Conservation (phyloP, 495 filamentous ascomycete species). For the Hypoxylon lienhwacheense region DNA sequence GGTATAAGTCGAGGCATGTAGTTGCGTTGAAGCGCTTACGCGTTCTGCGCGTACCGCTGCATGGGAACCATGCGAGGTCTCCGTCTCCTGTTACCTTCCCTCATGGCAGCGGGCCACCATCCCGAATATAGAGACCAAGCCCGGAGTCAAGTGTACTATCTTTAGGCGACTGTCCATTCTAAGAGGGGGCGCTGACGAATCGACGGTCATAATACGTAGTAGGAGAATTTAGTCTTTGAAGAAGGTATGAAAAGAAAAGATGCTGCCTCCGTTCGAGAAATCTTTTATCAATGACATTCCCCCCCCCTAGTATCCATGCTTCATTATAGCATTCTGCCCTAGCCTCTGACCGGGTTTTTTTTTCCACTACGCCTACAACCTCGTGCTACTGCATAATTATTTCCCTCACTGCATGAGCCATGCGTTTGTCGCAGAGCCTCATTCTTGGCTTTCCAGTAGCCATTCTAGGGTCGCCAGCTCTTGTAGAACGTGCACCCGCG, state of each 20-base stretch:
- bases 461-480: slow-evolving; percentile 6
- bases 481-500: slow-evolving; percentile 4
- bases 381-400: background rate
- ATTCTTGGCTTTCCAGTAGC: slow-evolving; percentile 20
- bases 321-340: background rate
- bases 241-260: slow-evolving; percentile 17
- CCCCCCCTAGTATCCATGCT: background rate
- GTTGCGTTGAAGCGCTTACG: slow-evolving; percentile 14
- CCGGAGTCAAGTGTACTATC: slow-evolving; percentile 4
- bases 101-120: slow-evolving; percentile 17
- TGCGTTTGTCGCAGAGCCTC: slow-evolving; percentile 18
- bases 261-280: slow-evolving; percentile 8
- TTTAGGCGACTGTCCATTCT: background rate
- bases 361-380: background rate
- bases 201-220: too few species aligned
- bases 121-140: slow-evolving; percentile 21
- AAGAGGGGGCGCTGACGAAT: slow-evolving; percentile 22
- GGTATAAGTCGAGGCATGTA: slow-evolving; percentile 1
- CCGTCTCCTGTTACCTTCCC: slow-evolving; percentile 13
- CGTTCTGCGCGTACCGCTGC: too few species aligned
- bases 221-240: background rate
- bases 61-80: slow-evolving; percentile 17
- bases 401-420: background rate
- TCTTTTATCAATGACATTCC: slow-evolving; percentile 3
- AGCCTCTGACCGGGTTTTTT: too few species aligned